phyloP scores from a whole-genome alignment of 345 rosid genomes.

The Psidium friedrichsthalianum region DNA sequence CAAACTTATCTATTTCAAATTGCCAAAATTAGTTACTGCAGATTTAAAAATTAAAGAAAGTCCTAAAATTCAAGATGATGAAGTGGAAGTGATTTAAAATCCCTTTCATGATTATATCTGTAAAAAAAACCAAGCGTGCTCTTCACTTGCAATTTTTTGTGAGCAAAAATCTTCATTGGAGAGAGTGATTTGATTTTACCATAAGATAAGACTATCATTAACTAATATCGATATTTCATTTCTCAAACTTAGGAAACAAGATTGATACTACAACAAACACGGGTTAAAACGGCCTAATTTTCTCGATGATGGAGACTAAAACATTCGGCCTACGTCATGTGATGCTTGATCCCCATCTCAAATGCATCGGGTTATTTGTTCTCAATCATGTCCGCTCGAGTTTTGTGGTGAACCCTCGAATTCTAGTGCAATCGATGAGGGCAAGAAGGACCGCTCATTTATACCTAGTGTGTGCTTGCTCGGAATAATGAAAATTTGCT shows the following conservation, averaged over 20 bases:
- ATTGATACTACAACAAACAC: background rate
- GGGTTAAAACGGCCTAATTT: background rate
- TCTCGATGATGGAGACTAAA: background rate
- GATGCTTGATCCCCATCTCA: background rate
- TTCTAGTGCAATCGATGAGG: background rate
- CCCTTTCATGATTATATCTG: background rate
- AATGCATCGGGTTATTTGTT: too few relatives aligned
- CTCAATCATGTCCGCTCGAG: background rate
- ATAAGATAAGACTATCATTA: background rate
- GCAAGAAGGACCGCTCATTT: background rate
- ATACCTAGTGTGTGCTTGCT: background rate
- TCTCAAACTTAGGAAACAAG: background rate
- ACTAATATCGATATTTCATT: background rate
- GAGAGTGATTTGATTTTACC: background rate
- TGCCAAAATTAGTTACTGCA: too few relatives aligned
- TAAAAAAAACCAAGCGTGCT: background rate
- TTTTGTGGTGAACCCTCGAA: background rate
- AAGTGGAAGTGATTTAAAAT: background rate
- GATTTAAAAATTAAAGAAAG: too few relatives aligned
- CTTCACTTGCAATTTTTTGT: background rate
- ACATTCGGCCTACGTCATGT: background rate
- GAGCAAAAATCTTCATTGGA: background rate
- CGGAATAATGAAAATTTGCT: too few relatives aligned
- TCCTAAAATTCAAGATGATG: background rate
- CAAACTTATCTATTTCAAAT: too few relatives aligned